phyloP scores from a whole-genome alignment of 2,329 filamentous ascomycete genomes.

The Hypoxylon sp. region DNA sequence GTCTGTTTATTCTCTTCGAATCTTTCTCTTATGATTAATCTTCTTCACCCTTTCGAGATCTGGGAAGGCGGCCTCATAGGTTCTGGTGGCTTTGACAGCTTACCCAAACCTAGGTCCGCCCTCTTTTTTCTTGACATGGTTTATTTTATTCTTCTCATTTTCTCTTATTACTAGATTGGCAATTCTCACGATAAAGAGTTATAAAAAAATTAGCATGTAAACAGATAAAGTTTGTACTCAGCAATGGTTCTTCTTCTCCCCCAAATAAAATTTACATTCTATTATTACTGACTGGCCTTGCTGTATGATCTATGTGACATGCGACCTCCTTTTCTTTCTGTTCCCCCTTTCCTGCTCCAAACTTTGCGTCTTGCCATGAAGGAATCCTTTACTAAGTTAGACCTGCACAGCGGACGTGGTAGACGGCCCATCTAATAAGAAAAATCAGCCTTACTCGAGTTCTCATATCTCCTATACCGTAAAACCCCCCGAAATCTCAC shows the following conservation, averaged over 20 bases:
- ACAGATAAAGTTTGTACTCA: constrained; percentile 2
- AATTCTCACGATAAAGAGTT: constrained; percentile 3
- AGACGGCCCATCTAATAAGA: too few species aligned
- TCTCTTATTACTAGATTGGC: constrained; percentile 3
- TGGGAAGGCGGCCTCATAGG: too few species aligned
- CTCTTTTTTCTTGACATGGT: too few species aligned
- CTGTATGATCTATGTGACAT: neutral
- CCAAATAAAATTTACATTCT: neutral
- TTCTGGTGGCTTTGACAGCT: constrained; percentile 26
- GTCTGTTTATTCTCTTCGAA: constrained; percentile 23
- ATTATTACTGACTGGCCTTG: neutral
- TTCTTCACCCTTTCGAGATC: neutral
- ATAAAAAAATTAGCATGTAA: neutral
- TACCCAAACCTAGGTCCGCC: neutral
- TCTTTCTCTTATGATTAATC: constrained; percentile 23
- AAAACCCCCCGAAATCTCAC: too few species aligned
- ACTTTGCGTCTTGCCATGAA: too few species aligned
- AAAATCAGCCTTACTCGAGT: too few species aligned
- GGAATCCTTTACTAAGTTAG: too few species aligned
- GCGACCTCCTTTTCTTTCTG: too few species aligned
- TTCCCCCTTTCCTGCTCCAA: too few species aligned
- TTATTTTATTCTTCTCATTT: constrained; percentile 2
- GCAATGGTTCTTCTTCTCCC: constrained; percentile 2
- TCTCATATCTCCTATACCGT: too few species aligned
- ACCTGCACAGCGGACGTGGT: too few species aligned